Evolutionary conservation across 1,284 basidiomycete species (phyloP).

Genomic region (Amylostereum chailletii): DNA sequence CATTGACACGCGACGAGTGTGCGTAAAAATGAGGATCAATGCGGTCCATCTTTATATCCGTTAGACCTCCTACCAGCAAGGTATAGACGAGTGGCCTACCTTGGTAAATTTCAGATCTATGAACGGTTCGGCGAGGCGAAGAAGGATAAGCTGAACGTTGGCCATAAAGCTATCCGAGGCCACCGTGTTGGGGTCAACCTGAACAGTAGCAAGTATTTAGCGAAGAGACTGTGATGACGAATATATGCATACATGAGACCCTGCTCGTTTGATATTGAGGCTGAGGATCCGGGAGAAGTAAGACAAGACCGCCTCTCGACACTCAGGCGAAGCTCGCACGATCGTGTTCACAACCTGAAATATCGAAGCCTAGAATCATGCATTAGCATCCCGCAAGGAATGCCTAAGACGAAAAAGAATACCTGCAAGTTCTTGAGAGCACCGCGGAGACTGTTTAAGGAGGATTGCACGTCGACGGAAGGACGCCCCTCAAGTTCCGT

Average conservation of each 20-base stretch:
- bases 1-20: constrained; percentile 60
- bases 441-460: constrained; percentile 73
- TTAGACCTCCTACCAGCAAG: constrained; percentile 1
- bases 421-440: constrained; percentile 81
- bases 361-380: constrained; percentile 49
- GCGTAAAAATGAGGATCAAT: constrained; percentile 83
- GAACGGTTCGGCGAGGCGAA: constrained; percentile 93
- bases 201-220: constrained; percentile 3
- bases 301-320: constrained; percentile 79
- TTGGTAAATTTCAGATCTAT: constrained; percentile 91
- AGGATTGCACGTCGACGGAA: constrained; percentile 72
- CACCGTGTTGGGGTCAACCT: constrained; percentile 82
- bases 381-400: constrained; percentile 1
- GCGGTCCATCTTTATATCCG: constrained; percentile 65
- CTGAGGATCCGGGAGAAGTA: constrained; percentile 74
- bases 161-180: constrained; percentile 92
- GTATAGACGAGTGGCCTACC: constrained; percentile 30
- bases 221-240: not conserved
- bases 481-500: constrained; percentile 74
- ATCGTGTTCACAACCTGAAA: constrained; percentile 88
- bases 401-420: constrained; percentile 5
- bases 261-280: constrained; percentile 81
- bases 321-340: constrained; percentile 73
- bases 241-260: constrained; percentile 61
- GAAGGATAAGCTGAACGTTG: constrained; percentile 77